A percentile compares a stretch with the other conserved stretches of the same genome.
Evolutionary conservation across 768 basidiomycete species (phyloP).

Genomic region (Tephrocybe rancida): DNA sequence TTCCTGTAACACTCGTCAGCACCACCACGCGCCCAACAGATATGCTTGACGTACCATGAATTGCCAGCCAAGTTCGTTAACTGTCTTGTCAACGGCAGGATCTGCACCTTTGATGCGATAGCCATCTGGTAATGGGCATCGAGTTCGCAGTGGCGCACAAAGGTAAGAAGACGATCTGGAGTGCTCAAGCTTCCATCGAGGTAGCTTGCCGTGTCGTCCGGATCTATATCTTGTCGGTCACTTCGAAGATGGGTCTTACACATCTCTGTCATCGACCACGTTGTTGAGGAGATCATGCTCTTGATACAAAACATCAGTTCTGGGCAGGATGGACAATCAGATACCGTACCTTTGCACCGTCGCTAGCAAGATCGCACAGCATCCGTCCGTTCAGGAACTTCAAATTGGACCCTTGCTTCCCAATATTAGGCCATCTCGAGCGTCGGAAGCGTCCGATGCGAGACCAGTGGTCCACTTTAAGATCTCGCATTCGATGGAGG

Average conservation of each 20-base stretch:
- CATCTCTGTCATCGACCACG: slow-evolving; percentile 99
- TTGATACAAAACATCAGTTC: slow-evolving; percentile 27
- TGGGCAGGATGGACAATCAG: neutral
- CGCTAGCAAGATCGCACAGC: slow-evolving; percentile 91
- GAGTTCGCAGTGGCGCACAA: slow-evolving; percentile 91
- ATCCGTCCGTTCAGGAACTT: slow-evolving; percentile 84
- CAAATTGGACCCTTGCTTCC: slow-evolving; percentile 82
- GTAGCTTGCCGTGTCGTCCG: slow-evolving; percentile 90
- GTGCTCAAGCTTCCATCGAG: slow-evolving; percentile 82
- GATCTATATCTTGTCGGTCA: slow-evolving; percentile 91
- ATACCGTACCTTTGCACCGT: slow-evolving; percentile 80
- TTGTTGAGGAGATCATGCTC: slow-evolving; percentile 97
- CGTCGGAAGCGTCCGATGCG: slow-evolving; percentile 89
- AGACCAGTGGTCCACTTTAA: slow-evolving; percentile 93
- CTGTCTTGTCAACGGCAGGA: slow-evolving; percentile 89
- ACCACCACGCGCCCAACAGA: neutral
- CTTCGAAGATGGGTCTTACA: slow-evolving; percentile 85
- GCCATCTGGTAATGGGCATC: slow-evolving; percentile 99
- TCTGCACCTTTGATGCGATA: slow-evolving; percentile 90
- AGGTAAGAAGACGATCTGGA: slow-evolving; percentile 80
- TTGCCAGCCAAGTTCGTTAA: slow-evolving; percentile 96
- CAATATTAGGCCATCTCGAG: slow-evolving; percentile 78
- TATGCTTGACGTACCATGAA: slow-evolving; percentile 68
- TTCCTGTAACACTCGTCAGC: slow-evolving; percentile 62
- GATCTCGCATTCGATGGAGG: slow-evolving; percentile 86